Conservation (phyloP, 2,329 filamentous ascomycete species). For the Aspergillus spinulosporus region DNA sequence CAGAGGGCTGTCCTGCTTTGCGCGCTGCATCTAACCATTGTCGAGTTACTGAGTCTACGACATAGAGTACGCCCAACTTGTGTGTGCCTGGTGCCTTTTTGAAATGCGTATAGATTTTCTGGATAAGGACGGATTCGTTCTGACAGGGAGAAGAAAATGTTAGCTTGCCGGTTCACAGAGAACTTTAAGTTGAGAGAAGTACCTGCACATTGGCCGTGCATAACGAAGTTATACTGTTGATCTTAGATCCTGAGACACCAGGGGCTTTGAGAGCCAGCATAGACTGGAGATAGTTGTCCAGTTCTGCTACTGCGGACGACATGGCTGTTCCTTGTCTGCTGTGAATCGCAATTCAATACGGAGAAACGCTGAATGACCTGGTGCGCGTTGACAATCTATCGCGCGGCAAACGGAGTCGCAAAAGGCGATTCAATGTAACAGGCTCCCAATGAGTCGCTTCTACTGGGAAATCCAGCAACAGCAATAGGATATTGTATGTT, state of each 20-base stretch:
- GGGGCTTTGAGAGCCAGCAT: conserved; percentile 90
- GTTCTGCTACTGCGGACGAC: conserved; percentile 83
- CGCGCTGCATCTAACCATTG: conserved; percentile 98
- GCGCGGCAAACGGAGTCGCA: conserved; percentile 14
- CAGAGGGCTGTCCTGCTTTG: conserved; percentile 76
- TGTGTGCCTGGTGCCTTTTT: conserved; percentile 92
- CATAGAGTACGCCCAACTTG: conserved; percentile 98
- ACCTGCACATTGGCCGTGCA: conserved; percentile 91
- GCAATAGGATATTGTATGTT: conserved; percentile 21
- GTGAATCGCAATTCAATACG: conserved; percentile 17
- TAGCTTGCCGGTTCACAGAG: too few relatives aligned
- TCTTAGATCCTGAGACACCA: conserved; percentile 90
- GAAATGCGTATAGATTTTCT: conserved; percentile 96
- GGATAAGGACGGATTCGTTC: conserved; percentile 92
- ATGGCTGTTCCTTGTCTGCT: conserved; percentile 48
- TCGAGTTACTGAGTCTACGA: conserved; percentile 99
- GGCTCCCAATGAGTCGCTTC: conserved; percentile 22
- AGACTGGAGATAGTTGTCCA: conserved; percentile 86
- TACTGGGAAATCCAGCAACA: conserved; percentile 30
- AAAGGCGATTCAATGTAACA: conserved; percentile 18
- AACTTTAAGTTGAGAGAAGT: too few relatives aligned
- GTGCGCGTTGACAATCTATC: conserved; percentile 20
- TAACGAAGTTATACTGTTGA: conserved; percentile 79
- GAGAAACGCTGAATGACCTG: conserved; percentile 14
- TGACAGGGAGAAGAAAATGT: conserved; percentile 45